Evolutionary conservation across 805 yeast genomes (phyloP).

Genomic region (Ogataea trehalophila): DNA sequence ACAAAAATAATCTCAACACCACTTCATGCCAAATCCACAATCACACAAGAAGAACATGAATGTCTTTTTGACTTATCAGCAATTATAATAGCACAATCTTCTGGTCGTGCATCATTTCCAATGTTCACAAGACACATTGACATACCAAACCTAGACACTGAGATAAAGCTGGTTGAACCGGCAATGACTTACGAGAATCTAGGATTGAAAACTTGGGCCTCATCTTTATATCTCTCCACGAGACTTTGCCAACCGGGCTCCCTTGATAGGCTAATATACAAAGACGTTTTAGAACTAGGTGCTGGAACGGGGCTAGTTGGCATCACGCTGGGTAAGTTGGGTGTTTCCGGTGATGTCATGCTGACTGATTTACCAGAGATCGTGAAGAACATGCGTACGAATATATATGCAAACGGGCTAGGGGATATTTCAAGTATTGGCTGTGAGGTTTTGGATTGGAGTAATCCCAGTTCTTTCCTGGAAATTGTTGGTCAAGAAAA

Average conservation of each 20-base stretch:
- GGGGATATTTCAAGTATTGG: slow-evolving; percentile 5
- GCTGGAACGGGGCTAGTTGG: slow-evolving; percentile 95
- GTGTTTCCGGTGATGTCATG: slow-evolving; percentile 27
- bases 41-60: slow-evolving; percentile 15
- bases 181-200: slow-evolving; percentile 80
- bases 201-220: slow-evolving; percentile 96
- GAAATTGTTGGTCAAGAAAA: slow-evolving; percentile 14
- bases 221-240: slow-evolving; percentile 66
- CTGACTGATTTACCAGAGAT: slow-evolving; percentile 82
- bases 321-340: slow-evolving; percentile 46
- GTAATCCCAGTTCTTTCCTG: slow-evolving; percentile 39
- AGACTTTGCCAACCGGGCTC: slow-evolving; percentile 35
- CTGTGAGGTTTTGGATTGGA: slow-evolving; percentile 70
- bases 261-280: slow-evolving; percentile 14
- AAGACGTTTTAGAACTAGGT: slow-evolving; percentile 70
- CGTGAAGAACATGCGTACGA: slow-evolving; percentile 57
- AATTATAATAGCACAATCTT: slow-evolving; percentile 65
- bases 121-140: slow-evolving; percentile 56
- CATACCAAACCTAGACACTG: slow-evolving; percentile 34
- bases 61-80: slow-evolving; percentile 53
- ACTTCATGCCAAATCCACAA: background rate
- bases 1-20: slow-evolving; percentile 46
- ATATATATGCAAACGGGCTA: slow-evolving; percentile 49
- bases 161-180: slow-evolving; percentile 63
- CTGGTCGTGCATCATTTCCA: slow-evolving; percentile 84